Conservation (phyloP, 2,329 filamentous ascomycete genomes). For the Curvularia sp. region DNA sequence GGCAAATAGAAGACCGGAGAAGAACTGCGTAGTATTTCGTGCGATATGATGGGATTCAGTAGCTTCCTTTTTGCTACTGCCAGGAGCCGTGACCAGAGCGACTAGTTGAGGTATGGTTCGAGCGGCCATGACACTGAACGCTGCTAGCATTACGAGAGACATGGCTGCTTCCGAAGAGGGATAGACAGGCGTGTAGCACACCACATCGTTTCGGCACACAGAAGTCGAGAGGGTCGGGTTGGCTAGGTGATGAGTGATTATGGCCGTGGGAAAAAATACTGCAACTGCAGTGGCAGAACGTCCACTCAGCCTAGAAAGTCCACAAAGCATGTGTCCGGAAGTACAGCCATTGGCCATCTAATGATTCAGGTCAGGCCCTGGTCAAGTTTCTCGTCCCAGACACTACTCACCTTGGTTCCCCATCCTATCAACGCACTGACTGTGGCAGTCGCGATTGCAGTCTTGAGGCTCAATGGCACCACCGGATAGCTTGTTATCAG, state of each 20-base stretch:
- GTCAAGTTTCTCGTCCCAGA: neutral
- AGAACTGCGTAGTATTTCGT: slow-evolving; percentile 51
- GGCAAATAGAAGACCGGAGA: slow-evolving; percentile 60
- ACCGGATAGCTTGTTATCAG: slow-evolving; percentile 55
- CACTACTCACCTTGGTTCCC: slow-evolving; percentile 59
- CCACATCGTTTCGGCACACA: slow-evolving; percentile 47
- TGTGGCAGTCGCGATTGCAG: slow-evolving; percentile 50
- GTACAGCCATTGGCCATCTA: slow-evolving; percentile 58
- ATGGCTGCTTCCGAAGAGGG: slow-evolving; percentile 45
- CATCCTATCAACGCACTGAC: slow-evolving; percentile 58
- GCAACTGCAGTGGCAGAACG: slow-evolving; percentile 58
- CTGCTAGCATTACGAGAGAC: slow-evolving; percentile 47
- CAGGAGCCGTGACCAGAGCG: slow-evolving; percentile 14
- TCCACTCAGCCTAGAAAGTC: slow-evolving; percentile 58
- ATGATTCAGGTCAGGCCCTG: slow-evolving; percentile 16
- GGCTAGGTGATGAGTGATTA: slow-evolving; percentile 50
- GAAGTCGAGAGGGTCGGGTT: slow-evolving; percentile 51
- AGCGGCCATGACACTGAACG: slow-evolving; percentile 36
- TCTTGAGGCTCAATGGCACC: slow-evolving; percentile 44
- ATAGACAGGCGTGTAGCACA: slow-evolving; percentile 58
- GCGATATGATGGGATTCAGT: slow-evolving; percentile 27
- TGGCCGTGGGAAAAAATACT: slow-evolving; percentile 45
- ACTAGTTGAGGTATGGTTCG: slow-evolving; percentile 35
- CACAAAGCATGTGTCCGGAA: slow-evolving; percentile 64
- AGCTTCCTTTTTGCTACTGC: slow-evolving; percentile 16